Evolutionary conservation across 257 asterid genomes (phyloP).

Genomic region (Solanum bulbocastanum): DNA sequence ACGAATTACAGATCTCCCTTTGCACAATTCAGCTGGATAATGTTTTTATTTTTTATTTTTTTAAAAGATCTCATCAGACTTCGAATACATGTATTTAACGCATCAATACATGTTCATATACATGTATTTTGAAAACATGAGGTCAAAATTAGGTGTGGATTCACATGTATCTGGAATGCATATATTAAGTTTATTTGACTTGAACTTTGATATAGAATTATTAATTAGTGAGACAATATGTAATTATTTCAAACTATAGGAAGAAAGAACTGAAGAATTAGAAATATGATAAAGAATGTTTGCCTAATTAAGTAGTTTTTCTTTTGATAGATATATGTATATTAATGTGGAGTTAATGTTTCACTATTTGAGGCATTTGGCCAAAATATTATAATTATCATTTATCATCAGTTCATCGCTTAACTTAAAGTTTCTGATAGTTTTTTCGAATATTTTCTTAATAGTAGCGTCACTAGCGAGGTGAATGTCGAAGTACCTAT

Average conservation of each 20-base stretch:
- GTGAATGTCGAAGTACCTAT: not conserved
- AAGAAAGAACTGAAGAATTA: too few relatives aligned
- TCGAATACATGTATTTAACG: not conserved
- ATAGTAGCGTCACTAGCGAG: not conserved
- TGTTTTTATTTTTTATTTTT: not conserved
- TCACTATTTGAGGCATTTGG: not conserved
- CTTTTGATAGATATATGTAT: not conserved
- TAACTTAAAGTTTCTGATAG: not conserved
- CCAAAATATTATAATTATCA: not conserved
- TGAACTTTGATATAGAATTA: not conserved
- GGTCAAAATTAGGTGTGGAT: accelerated
- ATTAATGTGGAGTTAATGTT: not conserved
- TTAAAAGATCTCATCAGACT: not conserved
- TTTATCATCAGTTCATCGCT: too few relatives aligned
- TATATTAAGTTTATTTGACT: too few relatives aligned
- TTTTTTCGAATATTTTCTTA: not conserved
- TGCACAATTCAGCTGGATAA: not conserved
- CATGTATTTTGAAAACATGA: too few relatives aligned
- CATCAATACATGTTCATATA: too few relatives aligned
- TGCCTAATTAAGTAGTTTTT: too few relatives aligned
- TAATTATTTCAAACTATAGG: too few relatives aligned
- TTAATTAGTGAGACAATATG: too few relatives aligned
- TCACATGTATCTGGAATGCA: not conserved
- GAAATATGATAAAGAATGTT: too few relatives aligned
- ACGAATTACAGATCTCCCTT: not conserved